These are phyloP conservation scores for Mortierella sp. DNA, from an alignment of 371 early-diverging fungal species.

Conservation along the genomic window DNA sequence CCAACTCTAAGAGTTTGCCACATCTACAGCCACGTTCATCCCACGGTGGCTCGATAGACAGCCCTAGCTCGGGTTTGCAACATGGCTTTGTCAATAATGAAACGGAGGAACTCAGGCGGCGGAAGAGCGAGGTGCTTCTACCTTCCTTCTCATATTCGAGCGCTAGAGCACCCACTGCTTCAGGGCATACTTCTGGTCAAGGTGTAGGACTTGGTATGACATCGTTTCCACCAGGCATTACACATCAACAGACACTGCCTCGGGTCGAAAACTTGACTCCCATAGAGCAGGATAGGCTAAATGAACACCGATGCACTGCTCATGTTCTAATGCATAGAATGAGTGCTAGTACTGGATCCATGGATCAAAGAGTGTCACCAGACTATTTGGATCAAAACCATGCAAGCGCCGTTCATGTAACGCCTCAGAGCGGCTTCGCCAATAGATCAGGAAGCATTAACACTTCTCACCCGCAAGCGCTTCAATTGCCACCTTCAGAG, in stretches of 20 bases:
- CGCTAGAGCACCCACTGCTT: not conserved
- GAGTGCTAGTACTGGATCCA: conserved; percentile 10
- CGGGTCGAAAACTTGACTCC: conserved; percentile 34
- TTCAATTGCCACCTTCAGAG: conserved; percentile 25
- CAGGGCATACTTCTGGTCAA: conserved; percentile 3
- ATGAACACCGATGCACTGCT: conserved; percentile 49
- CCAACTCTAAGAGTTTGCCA: conserved; percentile 48
- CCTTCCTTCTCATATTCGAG: conserved; percentile 29
- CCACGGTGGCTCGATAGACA: conserved; percentile 12
- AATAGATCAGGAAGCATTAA: conserved; percentile 9
- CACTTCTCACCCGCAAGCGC: conserved; percentile 6
- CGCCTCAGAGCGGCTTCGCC: not conserved
- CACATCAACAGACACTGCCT: conserved; percentile 22
- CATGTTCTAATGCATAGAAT: conserved; percentile 24
- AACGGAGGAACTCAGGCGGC: conserved; percentile 38
- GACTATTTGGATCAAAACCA: conserved; percentile 6
- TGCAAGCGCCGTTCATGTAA: not conserved
- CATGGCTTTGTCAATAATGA: conserved; percentile 32
- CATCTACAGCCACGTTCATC: conserved; percentile 45
- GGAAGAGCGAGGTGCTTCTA: conserved; percentile 37
- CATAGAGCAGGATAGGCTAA: conserved; percentile 39
- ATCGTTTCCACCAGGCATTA: conserved; percentile 16
- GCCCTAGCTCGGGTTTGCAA: conserved; percentile 22
- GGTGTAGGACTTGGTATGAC: conserved; percentile 43
- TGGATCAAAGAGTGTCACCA: conserved; percentile 6